Percentiles rank a stretch among this genome's conserved stretches.
Conservation (phyloP, 108 stramenopile species). For the Bacterosira constricta region DNA sequence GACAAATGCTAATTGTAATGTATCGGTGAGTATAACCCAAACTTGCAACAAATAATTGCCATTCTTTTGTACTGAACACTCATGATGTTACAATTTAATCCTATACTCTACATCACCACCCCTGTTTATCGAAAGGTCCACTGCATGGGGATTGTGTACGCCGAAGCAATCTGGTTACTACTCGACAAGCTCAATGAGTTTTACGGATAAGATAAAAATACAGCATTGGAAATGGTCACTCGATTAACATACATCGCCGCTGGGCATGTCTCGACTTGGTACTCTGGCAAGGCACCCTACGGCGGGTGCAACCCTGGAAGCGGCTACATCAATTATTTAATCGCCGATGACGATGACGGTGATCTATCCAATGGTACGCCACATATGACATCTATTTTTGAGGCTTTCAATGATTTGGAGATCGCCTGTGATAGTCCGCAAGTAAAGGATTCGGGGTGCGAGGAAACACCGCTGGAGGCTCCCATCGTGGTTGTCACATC, state of each 20-base stretch:
- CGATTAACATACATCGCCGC: constrained; percentile 28
- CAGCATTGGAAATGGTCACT: constrained; percentile 24
- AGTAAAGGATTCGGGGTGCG: constrained; percentile 16
- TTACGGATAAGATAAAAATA: constrained; percentile 28
- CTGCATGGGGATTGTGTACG: constrained; percentile 16
- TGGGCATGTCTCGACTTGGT: constrained; percentile 28
- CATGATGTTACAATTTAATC: background rate
- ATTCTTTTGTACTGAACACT: background rate
- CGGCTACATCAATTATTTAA: constrained; percentile 23
- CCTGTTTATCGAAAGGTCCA: constrained; percentile 9
- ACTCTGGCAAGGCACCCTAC: background rate
- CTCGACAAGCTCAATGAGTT: constrained; percentile 9
- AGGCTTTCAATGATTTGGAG: constrained; percentile 21
- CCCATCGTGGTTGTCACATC: constrained; percentile 7
- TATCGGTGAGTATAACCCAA: background rate
- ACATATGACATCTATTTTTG: constrained; percentile 27
- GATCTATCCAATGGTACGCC: constrained; percentile 33
- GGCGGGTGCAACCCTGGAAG: constrained; percentile 24
- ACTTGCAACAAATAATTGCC: background rate
- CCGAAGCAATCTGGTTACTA: constrained; percentile 33
- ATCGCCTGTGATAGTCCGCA: constrained; percentile 22
- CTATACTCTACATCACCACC: background rate
- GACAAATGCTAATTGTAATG: constrained; percentile 1
- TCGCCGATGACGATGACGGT: constrained; percentile 36
- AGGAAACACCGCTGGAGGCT: background rate